Base-by-base conservation (phyloP, 179 eudicot genomes). In the Silene noctiflora region DNA sequence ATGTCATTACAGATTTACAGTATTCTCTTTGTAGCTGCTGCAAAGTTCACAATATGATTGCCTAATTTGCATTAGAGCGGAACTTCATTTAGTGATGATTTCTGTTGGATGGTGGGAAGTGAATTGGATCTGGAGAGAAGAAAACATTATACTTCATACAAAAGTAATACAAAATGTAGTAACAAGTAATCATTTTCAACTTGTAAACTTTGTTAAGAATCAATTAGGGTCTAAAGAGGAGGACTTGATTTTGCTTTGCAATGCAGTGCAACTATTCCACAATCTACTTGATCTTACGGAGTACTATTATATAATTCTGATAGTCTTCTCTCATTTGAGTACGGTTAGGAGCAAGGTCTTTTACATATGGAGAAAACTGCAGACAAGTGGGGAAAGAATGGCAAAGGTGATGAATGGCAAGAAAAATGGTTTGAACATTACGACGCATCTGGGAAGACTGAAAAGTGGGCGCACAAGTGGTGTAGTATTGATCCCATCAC, bases 401-500 rank as follows among this genome's bases (percentile, higher is more conserved):
- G 83, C 16, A 80, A 85, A 65, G 96, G 91, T 6, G 84, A 71
- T 3, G 97, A 91, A 77, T 93, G 98, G 98, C 96, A 90, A 74
- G 96, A 91, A 86, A 84, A 89, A 82, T 91, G 97, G 98, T 87
- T 78, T 78, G 98, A 93, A 77, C 84, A 81, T 60, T 91, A 93
- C 51, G 96, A 87, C 79, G 90, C 88, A 39, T 79, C 92, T 59
- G 98, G 98, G 67, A 81, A 83, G 75, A 88, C 96, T 27, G 98
- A 93, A 44, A 93, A 93, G 83, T 90, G 97, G 93, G 98, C 98
- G 21, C 90, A 93, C 82, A 93, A 93, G 83, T 90, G 89, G 89
- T 93, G 98, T 84, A 93, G 95, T 81, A 87, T 90, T 67, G 93
- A 93, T 74, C 96, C 91, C 51, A 74, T 64, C 84, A 90, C 96